Evolutionary conservation across 495 filamentous ascomycete species (phyloP), one percentile per base, ranked within the genome.

Genomic region (Paragyromitra xinjiangensis): DNA sequence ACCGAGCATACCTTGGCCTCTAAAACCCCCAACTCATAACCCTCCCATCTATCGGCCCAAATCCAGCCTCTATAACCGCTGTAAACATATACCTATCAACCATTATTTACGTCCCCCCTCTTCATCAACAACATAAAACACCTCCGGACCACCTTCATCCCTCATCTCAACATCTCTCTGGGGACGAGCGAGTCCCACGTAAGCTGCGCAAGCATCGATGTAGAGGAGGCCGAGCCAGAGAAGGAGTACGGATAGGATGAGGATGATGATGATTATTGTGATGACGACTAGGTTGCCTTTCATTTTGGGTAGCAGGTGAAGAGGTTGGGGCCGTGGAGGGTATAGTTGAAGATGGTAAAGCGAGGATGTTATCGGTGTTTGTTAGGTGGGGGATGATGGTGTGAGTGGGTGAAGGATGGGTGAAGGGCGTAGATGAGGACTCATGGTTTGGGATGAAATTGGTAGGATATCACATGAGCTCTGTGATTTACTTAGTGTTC

Each of bases 141-240:
- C 59, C 37, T 22, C 34, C 0, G 34, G 59, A 22, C 37, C 26
- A 29, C 6, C 1, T 8, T 44, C n/a, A 6, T 26, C 44, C 39
- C 63, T 56, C 40, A 37, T 24, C 12, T 63, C 68, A 7, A 37
- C 3, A 26, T 71, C 55, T 5, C 29, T 24, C 7, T 37, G 19
- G 22, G 16, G 29, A 34, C 55, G 71, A 19, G 37, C 37, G 1
- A 69, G 3, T 8, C 48, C 58, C 16, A 70, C 16, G 29, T 71
- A 78, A 12, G 39, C 64, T 0, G 75, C 59, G 37, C 76, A 78
- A 12, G 74, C 9, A 12, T 78, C 56, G 45, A 78, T 78, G 19
- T 71, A 78, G 50, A 64, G 26, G 1, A 78, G 65, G 3, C 64
- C 56, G 0, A 45, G n/a, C 51, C 74, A 78, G 19, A 79, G 16